These are phyloP conservation scores for Cylindrotheca fusiformis DNA, from an alignment of 108 stramenopile genomes.

Conservation along the genomic window DNA sequence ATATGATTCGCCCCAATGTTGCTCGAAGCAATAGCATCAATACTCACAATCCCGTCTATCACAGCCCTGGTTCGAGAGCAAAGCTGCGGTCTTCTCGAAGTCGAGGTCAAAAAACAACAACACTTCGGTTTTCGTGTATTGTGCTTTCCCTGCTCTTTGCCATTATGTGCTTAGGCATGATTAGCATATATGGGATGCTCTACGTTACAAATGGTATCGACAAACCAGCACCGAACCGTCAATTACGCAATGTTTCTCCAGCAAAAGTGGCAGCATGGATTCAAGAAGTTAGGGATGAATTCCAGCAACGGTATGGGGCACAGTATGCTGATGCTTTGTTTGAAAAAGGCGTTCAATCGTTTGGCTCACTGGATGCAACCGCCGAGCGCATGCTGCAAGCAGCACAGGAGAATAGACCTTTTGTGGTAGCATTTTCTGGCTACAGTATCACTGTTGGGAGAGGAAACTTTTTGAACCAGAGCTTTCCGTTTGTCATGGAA, in stretches of 20 bases:
- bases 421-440: slow-evolving; percentile 65
- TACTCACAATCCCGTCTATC: neutral
- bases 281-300: slow-evolving; percentile 1
- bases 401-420: slow-evolving; percentile 28
- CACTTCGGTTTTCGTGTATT: neutral
- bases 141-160: neutral
- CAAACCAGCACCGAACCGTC: neutral
- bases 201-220: neutral
- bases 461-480: slow-evolving; percentile 78
- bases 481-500: slow-evolving; percentile 74
- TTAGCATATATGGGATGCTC: neutral
- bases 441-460: slow-evolving; percentile 85
- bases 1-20: neutral
- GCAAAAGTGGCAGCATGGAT: neutral
- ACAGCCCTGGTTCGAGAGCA: neutral
- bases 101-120: neutral
- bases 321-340: slow-evolving; percentile 9
- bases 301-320: slow-evolving; percentile 7
- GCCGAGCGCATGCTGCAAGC: slow-evolving; percentile 49
- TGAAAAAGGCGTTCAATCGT: slow-evolving; percentile 16
- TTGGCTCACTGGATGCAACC: slow-evolving; percentile 41
- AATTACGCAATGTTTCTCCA: neutral
- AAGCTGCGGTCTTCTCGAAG: neutral
- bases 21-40: neutral
- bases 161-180: neutral